These are phyloP conservation scores for Psilocybe cyanescens DNA, from an alignment of 768 basidiomycete species.

Conservation along the genomic window DNA sequence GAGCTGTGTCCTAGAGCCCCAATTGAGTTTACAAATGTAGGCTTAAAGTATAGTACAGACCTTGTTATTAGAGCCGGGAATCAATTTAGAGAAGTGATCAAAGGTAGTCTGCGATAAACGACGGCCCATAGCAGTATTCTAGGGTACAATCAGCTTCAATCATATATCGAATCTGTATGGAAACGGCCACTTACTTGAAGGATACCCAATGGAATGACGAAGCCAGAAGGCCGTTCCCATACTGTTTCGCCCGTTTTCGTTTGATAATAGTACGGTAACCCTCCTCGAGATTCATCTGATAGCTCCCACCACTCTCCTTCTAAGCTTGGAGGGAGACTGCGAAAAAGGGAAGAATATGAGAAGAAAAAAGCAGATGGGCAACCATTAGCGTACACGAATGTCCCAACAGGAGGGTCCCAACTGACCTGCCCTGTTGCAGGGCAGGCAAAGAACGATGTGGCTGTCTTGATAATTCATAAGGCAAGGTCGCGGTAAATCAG, in stretches of 20 bases:
- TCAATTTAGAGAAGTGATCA: conserved; percentile 44
- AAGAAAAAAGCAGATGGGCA: conserved; percentile 17
- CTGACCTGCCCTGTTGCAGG: conserved; percentile 91
- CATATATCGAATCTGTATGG: conserved; percentile 9
- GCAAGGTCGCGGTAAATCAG: conserved; percentile 1
- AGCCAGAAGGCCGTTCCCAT: conserved; percentile 89
- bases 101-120: conserved; percentile 63
- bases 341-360: conserved; percentile 12
- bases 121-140: conserved; percentile 78
- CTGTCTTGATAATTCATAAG: conserved; percentile 38
- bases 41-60: conserved; percentile 21
- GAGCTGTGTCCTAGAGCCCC: conserved; percentile 3
- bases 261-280: conserved; percentile 92
- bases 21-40: neutral
- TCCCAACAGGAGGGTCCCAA: conserved; percentile 91
- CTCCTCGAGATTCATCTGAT: conserved; percentile 79
- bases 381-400: conserved; percentile 70
- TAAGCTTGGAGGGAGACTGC: conserved; percentile 77
- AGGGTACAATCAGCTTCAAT: conserved; percentile 2
- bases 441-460: conserved; percentile 86
- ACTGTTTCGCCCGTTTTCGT: conserved; percentile 90
- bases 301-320: conserved; percentile 98
- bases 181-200: conserved; percentile 63
- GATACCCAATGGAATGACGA: conserved; percentile 89
- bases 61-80: conserved; percentile 30